Percentiles rank a stretch among this genome's conserved stretches.
Conservation (phyloP, 805 yeast species). For the Saccharomycopsis fodiens region DNA sequence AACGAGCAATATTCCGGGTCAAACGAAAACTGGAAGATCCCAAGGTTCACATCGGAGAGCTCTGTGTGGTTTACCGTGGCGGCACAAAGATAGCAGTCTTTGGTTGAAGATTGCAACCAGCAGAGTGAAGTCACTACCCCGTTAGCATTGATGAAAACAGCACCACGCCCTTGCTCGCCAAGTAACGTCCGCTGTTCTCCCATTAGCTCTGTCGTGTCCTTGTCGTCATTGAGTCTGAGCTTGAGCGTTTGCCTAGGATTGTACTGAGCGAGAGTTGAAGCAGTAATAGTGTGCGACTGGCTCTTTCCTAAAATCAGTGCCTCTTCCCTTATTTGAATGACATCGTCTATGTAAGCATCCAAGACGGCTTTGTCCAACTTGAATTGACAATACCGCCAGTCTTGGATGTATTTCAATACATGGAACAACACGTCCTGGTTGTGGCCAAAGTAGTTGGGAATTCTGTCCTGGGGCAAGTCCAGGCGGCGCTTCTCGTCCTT, state of each 20-base stretch:
- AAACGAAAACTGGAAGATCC: conserved; percentile 1
- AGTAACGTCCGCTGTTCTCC: too few species aligned
- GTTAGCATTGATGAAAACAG: conserved; percentile 2
- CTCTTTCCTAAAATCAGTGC: too few species aligned
- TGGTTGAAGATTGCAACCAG: conserved; percentile 8
- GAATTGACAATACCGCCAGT: conserved; percentile 2
- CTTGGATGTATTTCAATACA: background rate
- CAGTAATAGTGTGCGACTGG: background rate
- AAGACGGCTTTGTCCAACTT: background rate
- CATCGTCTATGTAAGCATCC: background rate
- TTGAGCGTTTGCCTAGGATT: background rate
- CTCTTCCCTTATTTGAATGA: too few species aligned
- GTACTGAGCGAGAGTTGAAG: background rate
- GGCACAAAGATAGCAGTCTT: conserved; percentile 9
- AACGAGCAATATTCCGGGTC: background rate
- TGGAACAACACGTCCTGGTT: background rate
- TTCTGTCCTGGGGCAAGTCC: background rate
- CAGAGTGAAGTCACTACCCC: conserved; percentile 10
- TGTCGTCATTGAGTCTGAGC: background rate
- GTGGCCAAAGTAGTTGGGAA: background rate
- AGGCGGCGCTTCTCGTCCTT: too few species aligned
- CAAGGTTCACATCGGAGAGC: conserved; percentile 2
- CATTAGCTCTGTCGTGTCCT: background rate
- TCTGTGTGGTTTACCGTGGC: background rate
- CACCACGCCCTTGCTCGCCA: too few species aligned